These are phyloP conservation scores for Candida morakotiae DNA, from an alignment of 805 yeast genomes.

Conservation along the genomic window DNA sequence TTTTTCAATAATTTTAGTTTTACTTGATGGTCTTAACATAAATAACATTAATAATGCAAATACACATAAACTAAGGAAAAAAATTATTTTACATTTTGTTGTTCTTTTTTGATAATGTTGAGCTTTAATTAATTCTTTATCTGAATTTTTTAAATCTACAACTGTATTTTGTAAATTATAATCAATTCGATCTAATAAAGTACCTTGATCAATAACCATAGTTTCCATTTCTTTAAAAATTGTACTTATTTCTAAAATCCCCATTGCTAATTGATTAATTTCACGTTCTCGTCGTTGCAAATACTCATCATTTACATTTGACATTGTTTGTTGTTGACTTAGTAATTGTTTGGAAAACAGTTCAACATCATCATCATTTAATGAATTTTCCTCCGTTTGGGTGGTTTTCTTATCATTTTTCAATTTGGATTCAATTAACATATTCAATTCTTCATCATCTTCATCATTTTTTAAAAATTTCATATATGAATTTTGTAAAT, in stretches of 20 bases:
- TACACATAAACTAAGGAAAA: slow-evolving; percentile 67
- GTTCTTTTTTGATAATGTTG: slow-evolving; percentile 80
- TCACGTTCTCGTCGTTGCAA: slow-evolving; percentile 64
- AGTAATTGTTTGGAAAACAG: slow-evolving; percentile 33
- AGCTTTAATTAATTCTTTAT: slow-evolving; percentile 72
- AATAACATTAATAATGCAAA: slow-evolving; percentile 67
- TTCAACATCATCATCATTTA: slow-evolving; percentile 22
- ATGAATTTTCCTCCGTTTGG: slow-evolving; percentile 8
- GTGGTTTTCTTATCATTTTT: too few species aligned
- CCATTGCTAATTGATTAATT: slow-evolving; percentile 86
- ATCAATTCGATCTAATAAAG: slow-evolving; percentile 88
- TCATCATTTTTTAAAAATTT: slow-evolving; percentile 81
- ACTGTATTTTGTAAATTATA: slow-evolving; percentile 83
- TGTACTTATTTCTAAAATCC: slow-evolving; percentile 88
- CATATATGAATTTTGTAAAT: slow-evolving; percentile 84
- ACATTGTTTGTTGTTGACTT: slow-evolving; percentile 21
- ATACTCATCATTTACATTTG: slow-evolving; percentile 16
- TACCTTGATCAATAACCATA: slow-evolving; percentile 92
- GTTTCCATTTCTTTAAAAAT: slow-evolving; percentile 91
- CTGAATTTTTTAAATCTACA: slow-evolving; percentile 70
- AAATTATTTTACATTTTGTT: slow-evolving; percentile 83
- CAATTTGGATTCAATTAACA: slow-evolving; percentile 6
- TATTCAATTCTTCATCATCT: slow-evolving; percentile 28
- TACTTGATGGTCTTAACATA: slow-evolving; percentile 55
- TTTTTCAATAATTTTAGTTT: slow-evolving; percentile 10